phyloP scores from a whole-genome alignment of 192 early-diverging fungal genomes.

The Blastocladiella britannica region DNA sequence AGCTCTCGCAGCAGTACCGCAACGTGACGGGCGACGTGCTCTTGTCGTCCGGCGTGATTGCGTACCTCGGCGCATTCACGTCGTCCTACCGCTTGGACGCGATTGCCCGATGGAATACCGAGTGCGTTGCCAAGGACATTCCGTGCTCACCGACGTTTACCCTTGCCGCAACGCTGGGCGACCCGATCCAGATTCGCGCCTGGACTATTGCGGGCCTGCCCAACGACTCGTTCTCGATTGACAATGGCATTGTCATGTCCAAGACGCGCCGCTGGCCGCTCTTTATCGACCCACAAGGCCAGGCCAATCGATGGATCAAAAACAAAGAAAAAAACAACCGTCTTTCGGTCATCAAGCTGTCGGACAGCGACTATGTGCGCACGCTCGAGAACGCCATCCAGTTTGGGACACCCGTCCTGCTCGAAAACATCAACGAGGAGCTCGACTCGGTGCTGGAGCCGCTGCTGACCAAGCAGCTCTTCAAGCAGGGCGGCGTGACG shows the following conservation, averaged over 20 bases:
- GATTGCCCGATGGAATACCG: conserved; percentile 52
- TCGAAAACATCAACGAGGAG: conserved; percentile 47
- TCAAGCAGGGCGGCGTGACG: conserved; percentile 34
- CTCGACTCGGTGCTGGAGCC: conserved; percentile 38
- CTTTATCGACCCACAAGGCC: conserved; percentile 91
- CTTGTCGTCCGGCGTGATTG: conserved; percentile 72
- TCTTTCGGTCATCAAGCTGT: conserved; percentile 85
- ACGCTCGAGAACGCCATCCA: conserved; percentile 37
- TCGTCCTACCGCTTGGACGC: conserved; percentile 76
- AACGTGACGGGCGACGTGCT: conserved; percentile 95
- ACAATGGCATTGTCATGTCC: conserved; percentile 95
- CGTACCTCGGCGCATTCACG: conserved; percentile 95
- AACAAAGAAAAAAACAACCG: conserved; percentile 67
- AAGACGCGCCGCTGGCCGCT: conserved; percentile 89
- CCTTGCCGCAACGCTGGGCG: conserved; percentile 70
- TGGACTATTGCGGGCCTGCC: conserved; percentile 74
- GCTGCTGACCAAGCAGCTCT: conserved; percentile 36
- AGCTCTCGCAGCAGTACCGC: conserved; percentile 86
- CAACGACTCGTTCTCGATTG: conserved; percentile 77
- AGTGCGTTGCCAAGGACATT: conserved; percentile 44
- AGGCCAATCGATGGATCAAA: conserved; percentile 69
- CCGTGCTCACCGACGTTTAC: conserved; percentile 59
- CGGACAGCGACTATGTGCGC: conserved; percentile 55
- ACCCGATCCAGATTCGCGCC: conserved; percentile 67
- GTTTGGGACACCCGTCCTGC: conserved; percentile 36